Conservation (phyloP, 1,139 yeast species). For the Candida albicans region DNA sequence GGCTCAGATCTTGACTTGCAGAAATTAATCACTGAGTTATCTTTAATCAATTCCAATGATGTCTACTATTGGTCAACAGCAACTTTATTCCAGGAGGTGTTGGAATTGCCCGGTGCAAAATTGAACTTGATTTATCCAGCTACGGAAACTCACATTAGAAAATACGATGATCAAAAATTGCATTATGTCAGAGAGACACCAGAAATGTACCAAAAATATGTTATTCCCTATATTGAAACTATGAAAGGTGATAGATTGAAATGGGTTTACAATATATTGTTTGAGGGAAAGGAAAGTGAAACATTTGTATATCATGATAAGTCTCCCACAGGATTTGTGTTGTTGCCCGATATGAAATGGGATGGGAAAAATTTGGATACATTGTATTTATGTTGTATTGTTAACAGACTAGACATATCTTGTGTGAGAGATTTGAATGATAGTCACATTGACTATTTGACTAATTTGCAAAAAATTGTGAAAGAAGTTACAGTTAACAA, state of each 20-base stretch:
- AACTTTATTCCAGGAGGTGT: constrained; percentile 46
- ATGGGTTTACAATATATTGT: constrained; percentile 89
- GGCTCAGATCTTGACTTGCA: constrained; percentile 15
- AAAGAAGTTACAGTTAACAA: constrained; percentile 47
- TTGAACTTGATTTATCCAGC: constrained; percentile 87
- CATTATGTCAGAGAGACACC: constrained; percentile 82
- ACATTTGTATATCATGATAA: constrained; percentile 64
- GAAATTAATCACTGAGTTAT: constrained; percentile 28
- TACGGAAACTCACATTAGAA: constrained; percentile 76
- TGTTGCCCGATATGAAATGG: constrained; percentile 91
- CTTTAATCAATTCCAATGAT: constrained; percentile 65
- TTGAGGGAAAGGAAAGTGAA: constrained; percentile 83
- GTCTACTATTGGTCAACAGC: constrained; percentile 81
- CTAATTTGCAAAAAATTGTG: constrained; percentile 44
- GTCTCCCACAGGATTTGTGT: constrained; percentile 58
- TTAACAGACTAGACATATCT: constrained; percentile 66
- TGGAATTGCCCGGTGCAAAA: constrained; percentile 61
- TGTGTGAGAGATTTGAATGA: constrained; percentile 73
- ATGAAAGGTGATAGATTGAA: constrained; percentile 77
- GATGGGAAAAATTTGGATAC: constrained; percentile 70
- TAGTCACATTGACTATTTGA: constrained; percentile 58
- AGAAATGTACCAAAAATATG: constrained; percentile 59
- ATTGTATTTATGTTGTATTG: constrained; percentile 78
- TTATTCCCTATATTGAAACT: constrained; percentile 72
- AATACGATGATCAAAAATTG: constrained; percentile 57